These are phyloP conservation scores for Berberis vulgaris DNA, from an alignment of 164 flowering plant species.

Conservation along the genomic window DNA sequence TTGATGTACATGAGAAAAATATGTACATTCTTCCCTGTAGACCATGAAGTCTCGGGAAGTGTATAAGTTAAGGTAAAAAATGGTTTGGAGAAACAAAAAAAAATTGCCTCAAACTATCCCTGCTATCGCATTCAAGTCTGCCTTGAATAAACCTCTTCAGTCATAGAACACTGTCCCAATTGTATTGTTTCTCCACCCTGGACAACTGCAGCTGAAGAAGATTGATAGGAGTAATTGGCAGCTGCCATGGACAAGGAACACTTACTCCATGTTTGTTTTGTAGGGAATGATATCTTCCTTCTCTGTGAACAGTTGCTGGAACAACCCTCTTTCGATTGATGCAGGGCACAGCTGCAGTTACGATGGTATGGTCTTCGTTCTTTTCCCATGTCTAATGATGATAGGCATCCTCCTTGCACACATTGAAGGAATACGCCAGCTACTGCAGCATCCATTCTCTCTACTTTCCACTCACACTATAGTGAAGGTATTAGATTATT, in stretches of 20 bases:
- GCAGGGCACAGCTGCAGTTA: not conserved
- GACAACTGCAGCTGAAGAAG: not conserved
- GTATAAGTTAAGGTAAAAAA: not conserved
- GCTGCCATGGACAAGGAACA: conserved; percentile 2
- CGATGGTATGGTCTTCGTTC: too few relatives aligned
- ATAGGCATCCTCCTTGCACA: too few relatives aligned
- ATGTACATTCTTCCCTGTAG: not conserved
- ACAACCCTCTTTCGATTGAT: not conserved
- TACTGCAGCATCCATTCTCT: too few relatives aligned
- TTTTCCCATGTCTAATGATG: too few relatives aligned
- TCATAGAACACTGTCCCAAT: not conserved
- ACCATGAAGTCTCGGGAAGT: not conserved
- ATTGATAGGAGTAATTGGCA: not conserved
- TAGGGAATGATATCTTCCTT: not conserved
- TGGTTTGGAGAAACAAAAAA: not conserved
- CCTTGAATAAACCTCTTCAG: not conserved
- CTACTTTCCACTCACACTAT: too few relatives aligned
- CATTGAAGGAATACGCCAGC: too few relatives aligned
- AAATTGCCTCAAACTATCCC: not conserved
- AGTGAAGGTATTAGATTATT: too few relatives aligned
- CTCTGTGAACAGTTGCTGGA: not conserved
- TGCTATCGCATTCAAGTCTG: not conserved
- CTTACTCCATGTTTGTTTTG: not conserved
- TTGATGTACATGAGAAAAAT: not conserved
- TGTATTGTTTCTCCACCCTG: not conserved